Evolutionary conservation across 192 early-diverging fungal genomes (phyloP), one percentile per base, ranked within the genome.

Genomic region (Neocallimastix lanati): DNA sequence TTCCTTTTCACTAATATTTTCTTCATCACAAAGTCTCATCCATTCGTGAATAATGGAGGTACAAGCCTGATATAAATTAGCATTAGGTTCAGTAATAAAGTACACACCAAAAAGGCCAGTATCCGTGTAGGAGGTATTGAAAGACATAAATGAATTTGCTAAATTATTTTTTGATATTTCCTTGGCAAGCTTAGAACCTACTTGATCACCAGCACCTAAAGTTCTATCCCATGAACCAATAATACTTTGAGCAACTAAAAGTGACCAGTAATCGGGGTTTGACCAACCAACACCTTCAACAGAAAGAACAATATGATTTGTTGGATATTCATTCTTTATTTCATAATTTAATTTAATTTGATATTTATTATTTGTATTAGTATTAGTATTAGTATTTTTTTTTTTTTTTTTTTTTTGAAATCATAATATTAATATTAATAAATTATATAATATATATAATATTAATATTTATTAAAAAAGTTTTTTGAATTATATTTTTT

Each of bases 101-200:
- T 98, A 99, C 82, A 96, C 95, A 79, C 97, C 97, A 88, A 95
- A 99, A 77, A 99, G 88, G 67, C 97, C 97, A 28, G 96, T 98
- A 86, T 99, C 97, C 58, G 92, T 92, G 91, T 99, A 99, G 25
- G 95, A 96, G 29, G 97, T 98, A 89, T 99, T 98, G 90, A 99
- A 99, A 78, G 96, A 93, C 94, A 97, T 95, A 92, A 96, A 99
- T 78, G 94, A 96, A 88, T 96, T 99, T 83, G 96, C 97, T 79
- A 99, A 88, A 77, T 91, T 87, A 86, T 93, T 84, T 86, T 95
- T 88, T 85, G 90, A 86, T 79, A 98, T 87, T 76, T 93, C 87
- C 83, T 91, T 88, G 76, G 96, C 94, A 80, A 99, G 87, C 77
- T 92, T 88, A 77, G 96, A 96, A 76, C 91, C 93, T 79, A 93